Conservation (phyloP, 139 green algal genomes). For the Bryopsis sp. region DNA sequence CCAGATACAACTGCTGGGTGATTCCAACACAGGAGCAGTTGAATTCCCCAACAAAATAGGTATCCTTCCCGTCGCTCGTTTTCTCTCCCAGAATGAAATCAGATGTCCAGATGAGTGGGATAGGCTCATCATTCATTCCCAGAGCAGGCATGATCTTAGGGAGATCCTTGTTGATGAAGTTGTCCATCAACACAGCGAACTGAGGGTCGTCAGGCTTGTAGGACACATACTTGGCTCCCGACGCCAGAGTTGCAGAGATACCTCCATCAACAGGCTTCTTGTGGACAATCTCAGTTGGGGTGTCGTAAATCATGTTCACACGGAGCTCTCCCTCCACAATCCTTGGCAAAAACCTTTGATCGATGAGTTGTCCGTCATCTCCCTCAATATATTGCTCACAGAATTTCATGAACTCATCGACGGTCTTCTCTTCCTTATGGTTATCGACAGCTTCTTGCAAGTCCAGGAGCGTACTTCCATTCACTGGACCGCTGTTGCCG, state of each 20-base stretch:
- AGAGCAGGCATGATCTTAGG: slow-evolving; percentile 23
- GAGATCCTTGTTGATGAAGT: slow-evolving; percentile 25
- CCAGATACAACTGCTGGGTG: slow-evolving; percentile 27
- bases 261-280: slow-evolving; percentile 33
- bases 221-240: slow-evolving; percentile 27
- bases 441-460: slow-evolving; percentile 23
- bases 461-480: slow-evolving; percentile 17
- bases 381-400: slow-evolving; percentile 28
- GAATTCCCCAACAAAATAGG: slow-evolving; percentile 34
- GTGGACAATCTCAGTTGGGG: slow-evolving; percentile 30
- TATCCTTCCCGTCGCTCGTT: slow-evolving; percentile 21
- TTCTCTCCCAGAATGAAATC: slow-evolving; percentile 35
- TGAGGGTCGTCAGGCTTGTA: slow-evolving; percentile 25
- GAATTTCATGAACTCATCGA: slow-evolving; percentile 26
- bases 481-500: slow-evolving; percentile 15
- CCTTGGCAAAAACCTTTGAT: slow-evolving; percentile 33
- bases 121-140: slow-evolving; percentile 20
- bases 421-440: slow-evolving; percentile 21
- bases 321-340: slow-evolving; percentile 32
- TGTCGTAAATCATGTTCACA: slow-evolving; percentile 31
- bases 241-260: slow-evolving; percentile 24
- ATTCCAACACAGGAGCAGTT: slow-evolving; percentile 38
- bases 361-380: slow-evolving; percentile 24
- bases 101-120: slow-evolving; percentile 31
- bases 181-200: slow-evolving; percentile 24